A percentile compares a stretch with the other conserved stretches of the same genome.
These are phyloP conservation scores for Phytophthora sojae DNA, from an alignment of 352 stramenopile genomes.

Conservation along the genomic window DNA sequence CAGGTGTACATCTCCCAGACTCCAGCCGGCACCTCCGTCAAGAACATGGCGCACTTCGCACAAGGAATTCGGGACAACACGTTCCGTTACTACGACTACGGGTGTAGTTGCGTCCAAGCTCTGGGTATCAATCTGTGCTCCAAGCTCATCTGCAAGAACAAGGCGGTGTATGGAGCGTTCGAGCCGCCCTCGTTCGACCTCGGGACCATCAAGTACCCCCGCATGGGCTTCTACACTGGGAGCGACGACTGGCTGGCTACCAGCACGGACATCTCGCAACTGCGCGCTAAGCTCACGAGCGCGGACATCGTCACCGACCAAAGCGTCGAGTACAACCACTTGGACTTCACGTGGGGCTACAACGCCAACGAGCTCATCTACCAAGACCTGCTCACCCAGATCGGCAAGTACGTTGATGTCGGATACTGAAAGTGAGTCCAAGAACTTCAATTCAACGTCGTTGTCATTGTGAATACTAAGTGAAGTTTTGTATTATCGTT, in stretches of 20 bases:
- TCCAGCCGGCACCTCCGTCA: constrained; percentile 64
- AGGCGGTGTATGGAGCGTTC: constrained; percentile 56
- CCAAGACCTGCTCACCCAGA: constrained; percentile 58
- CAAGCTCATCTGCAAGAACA: constrained; percentile 63
- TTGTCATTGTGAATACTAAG: not conserved
- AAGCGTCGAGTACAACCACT: constrained; percentile 62
- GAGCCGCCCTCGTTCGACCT: constrained; percentile 59
- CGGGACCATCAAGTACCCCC: constrained; percentile 53
- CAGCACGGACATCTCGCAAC: constrained; percentile 50
- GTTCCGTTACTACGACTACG: constrained; percentile 70
- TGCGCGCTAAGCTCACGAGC: constrained; percentile 48
- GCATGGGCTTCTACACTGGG: constrained; percentile 60
- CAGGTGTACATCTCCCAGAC: constrained; percentile 78
- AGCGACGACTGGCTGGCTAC: constrained; percentile 62
- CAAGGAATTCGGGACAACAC: constrained; percentile 69
- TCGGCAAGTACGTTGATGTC: constrained; percentile 59
- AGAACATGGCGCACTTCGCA: constrained; percentile 72
- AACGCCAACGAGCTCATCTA: constrained; percentile 67
- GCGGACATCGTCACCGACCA: constrained; percentile 63
- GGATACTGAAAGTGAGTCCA: constrained; percentile 42
- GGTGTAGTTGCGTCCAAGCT: constrained; percentile 47
- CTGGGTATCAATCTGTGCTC: constrained; percentile 53
- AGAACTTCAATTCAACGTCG: not conserved
- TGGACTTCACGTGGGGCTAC: constrained; percentile 79
- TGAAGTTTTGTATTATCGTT: not conserved